Conservation (phyloP, 352 stramenopile species). For the Phytophthora idaei region DNA sequence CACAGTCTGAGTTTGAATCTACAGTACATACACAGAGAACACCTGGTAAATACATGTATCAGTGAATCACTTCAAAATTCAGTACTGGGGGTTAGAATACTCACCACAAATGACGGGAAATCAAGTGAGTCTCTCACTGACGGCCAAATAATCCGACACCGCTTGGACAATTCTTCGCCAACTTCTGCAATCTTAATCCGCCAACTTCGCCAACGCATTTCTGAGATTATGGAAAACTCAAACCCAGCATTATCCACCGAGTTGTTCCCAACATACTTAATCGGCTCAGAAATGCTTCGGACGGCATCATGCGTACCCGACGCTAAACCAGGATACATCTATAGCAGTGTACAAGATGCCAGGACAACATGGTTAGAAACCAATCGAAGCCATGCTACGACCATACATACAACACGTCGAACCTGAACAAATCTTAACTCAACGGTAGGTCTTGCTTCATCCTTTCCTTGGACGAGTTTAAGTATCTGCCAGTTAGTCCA, state of each 20-base stretch:
- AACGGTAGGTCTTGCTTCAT: background rate
- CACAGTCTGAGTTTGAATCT: slow-evolving; percentile 15
- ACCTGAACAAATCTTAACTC: slow-evolving; percentile 28
- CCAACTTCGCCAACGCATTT: slow-evolving; percentile 41
- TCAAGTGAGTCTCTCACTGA: slow-evolving; percentile 52
- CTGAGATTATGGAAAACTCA: slow-evolving; percentile 39
- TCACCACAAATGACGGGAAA: slow-evolving; percentile 29
- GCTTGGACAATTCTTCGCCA: slow-evolving; percentile 3
- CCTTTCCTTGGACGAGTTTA: slow-evolving; percentile 17
- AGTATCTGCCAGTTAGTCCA: slow-evolving; percentile 19
- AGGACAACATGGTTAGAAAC: slow-evolving; percentile 6
- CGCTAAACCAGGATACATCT: slow-evolving; percentile 49
- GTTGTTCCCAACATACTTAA: background rate
- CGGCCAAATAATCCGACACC: slow-evolving; percentile 37
- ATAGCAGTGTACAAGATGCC: no score
- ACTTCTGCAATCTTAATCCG: slow-evolving; percentile 10
- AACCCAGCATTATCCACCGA: slow-evolving; percentile 10
- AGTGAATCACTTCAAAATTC: background rate
- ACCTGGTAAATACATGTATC: background rate
- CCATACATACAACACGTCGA: background rate
- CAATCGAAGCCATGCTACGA: background rate
- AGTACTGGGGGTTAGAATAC: slow-evolving; percentile 3
- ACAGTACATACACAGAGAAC: background rate
- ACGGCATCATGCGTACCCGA: slow-evolving; percentile 35
- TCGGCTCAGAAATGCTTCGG: slow-evolving; percentile 34